Evolutionary conservation across 1,284 basidiomycete genomes (phyloP), one percentile per base, ranked within the genome.

Genomic region (Megacollybia platyphylla): DNA sequence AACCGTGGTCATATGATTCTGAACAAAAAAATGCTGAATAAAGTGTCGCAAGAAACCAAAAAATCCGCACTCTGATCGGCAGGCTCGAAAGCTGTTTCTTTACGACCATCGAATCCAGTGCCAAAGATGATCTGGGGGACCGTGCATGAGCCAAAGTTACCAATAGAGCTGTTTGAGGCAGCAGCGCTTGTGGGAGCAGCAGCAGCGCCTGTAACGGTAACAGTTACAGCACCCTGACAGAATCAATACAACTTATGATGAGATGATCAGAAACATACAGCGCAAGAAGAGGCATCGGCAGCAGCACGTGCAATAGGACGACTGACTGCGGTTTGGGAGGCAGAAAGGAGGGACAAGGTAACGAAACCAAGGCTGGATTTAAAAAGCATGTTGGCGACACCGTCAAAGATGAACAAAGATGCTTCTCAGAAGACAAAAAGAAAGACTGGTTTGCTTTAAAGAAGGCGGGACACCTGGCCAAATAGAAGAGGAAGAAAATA

Each of bases 71-170:
- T 56, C 51, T 61, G 52, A 49, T 68, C 63, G 18, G 57, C 60
- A 35, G 71, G 71, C 52, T 68, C 52, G 62, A 74, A 76, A 53
- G 65, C 66, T 9, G 72, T 75, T 51, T 79, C 78, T 49, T 63
- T 70, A 40, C 78, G 65, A 48, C 60, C 60, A 50, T 80, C 73
- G 46, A 80, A 75, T 6, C 76, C 76, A 7, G 54, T 61, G 26
- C 63, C 76, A 50, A 81, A 81, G 49, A 73, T 65, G 48, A 83
- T 77, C 54, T 76, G 57, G 9, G 76, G 75, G 24, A 70, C 59
- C 3, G 68, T 61, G 62, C 76, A 79, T 24, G 55, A 61, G n/a
- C 76, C 76, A 48, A 77, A 77, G 56, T 74, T 53, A n/a, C 65
- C 68, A 43, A 67, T 64, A 52, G 9, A 54, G 46, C 5, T 44